Evolutionary conservation across 352 stramenopile genomes (phyloP).

Genomic region (Pythium aquatile): DNA sequence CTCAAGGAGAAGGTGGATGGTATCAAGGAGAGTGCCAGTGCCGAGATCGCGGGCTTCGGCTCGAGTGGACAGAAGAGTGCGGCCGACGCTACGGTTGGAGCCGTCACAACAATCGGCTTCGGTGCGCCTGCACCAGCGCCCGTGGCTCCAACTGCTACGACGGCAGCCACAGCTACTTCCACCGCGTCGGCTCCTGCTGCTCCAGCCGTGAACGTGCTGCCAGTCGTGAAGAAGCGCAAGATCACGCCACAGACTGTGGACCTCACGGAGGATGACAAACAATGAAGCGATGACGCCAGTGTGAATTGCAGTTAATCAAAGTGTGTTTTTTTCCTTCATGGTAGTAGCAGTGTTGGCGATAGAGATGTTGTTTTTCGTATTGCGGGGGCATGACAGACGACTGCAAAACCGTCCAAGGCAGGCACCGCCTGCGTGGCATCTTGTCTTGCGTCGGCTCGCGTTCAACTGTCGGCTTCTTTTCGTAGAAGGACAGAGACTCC

Average conservation of each 20-base stretch:
- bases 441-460: not conserved
- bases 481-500: not conserved
- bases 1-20: slow-evolving; percentile 85
- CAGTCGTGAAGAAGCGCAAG: slow-evolving; percentile 71
- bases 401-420: not conserved
- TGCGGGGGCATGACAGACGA: not conserved
- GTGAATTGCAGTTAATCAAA: not conserved
- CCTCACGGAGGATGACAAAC: slow-evolving; percentile 5
- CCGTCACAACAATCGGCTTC: slow-evolving; percentile 76
- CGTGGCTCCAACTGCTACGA: slow-evolving; percentile 7
- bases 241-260: slow-evolving; percentile 29
- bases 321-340: slow-evolving; percentile 7
- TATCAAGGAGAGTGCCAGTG: slow-evolving; percentile 53
- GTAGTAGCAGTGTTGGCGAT: not conserved
- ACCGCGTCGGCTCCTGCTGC: not conserved
- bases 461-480: no score
- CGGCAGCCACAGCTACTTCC: not conserved
- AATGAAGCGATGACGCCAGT: slow-evolving; percentile 1
- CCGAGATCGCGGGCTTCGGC: slow-evolving; percentile 21
- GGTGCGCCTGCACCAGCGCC: slow-evolving; percentile 25
- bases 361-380: not conserved
- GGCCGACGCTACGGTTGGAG: slow-evolving; percentile 19
- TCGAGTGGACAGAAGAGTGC: slow-evolving; percentile 1
- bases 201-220: slow-evolving; percentile 60
- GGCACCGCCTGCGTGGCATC: not conserved